These are phyloP conservation scores for Fusarium multiceps DNA, from an alignment of 2,329 filamentous ascomycete genomes.

Conservation along the genomic window DNA sequence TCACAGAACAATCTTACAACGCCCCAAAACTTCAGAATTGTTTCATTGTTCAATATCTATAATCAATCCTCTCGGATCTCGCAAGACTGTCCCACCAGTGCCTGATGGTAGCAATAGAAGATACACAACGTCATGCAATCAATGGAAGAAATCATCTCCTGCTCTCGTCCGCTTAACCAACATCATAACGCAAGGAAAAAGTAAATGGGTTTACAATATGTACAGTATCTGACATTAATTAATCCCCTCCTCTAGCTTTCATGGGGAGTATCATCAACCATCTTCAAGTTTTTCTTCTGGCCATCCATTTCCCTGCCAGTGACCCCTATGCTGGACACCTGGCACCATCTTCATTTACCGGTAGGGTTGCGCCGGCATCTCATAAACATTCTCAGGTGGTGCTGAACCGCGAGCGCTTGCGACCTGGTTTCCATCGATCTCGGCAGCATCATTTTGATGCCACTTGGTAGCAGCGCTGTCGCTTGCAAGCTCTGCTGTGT, in stretches of 20 bases:
- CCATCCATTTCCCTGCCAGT: slow-evolving; percentile 12
- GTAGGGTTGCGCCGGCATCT: slow-evolving; percentile 56
- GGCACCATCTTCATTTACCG: slow-evolving; percentile 42
- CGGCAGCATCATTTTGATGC: slow-evolving; percentile 51
- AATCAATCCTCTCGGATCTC: slow-evolving; percentile 19
- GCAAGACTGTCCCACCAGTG: slow-evolving; percentile 8
- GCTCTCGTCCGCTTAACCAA: slow-evolving; percentile 30
- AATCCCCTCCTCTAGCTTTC: slow-evolving; percentile 27
- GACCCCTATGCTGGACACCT: neutral
- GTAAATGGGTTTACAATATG: slow-evolving; percentile 43
- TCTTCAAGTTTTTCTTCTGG: slow-evolving; percentile 27
- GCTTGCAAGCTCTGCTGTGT: slow-evolving; percentile 50
- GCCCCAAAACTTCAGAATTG: neutral
- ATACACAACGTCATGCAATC: slow-evolving; percentile 19
- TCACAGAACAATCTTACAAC: neutral
- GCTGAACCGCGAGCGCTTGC: slow-evolving; percentile 41
- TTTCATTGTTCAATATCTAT: slow-evolving; percentile 12
- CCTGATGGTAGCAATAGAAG: slow-evolving; percentile 12
- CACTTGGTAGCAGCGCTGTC: slow-evolving; percentile 50
- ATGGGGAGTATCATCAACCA: slow-evolving; percentile 29
- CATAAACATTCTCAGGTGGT: slow-evolving; percentile 53
- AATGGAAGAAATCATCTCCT: slow-evolving; percentile 17
- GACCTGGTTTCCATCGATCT: slow-evolving; percentile 54
- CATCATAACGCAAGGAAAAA: slow-evolving; percentile 39
- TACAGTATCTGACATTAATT: slow-evolving; percentile 49